Percentiles rank a stretch among this genome's conserved stretches.
Evolutionary conservation across 2,329 filamentous ascomycete species (phyloP).

Genomic region (Cryphonectria radicalis): DNA sequence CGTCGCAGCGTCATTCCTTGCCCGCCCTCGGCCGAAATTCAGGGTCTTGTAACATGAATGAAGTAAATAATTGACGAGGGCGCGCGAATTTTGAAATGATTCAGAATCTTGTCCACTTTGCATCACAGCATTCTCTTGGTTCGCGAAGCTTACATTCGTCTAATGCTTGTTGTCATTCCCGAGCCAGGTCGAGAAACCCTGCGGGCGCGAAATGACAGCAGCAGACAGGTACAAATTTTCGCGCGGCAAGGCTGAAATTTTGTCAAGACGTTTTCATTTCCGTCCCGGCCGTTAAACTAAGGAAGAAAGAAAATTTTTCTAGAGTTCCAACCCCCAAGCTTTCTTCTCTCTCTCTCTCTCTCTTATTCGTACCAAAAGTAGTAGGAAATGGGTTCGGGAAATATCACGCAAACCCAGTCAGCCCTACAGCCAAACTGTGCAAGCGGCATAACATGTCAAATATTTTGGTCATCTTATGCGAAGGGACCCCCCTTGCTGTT

Average conservation of each 20-base stretch:
- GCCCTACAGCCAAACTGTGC: conserved; percentile 2
- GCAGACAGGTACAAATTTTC: not conserved
- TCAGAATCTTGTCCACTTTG: not conserved
- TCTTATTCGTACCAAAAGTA: not conserved
- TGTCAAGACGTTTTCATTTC: conserved; percentile 7
- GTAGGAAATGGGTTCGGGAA: not conserved
- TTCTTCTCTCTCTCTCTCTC: not conserved
- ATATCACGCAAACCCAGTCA: conserved; percentile 5
- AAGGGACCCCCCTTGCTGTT: not conserved
- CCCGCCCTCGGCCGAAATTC: conserved; percentile 7
- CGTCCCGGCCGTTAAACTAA: not conserved
- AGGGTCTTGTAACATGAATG: conserved; percentile 4
- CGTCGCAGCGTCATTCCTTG: conserved; percentile 13
- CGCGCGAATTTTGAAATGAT: not conserved
- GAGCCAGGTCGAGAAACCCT: conserved; percentile 9
- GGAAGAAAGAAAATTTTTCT: not conserved
- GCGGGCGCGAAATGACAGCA: conserved; percentile 8
- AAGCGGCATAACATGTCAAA: not conserved
- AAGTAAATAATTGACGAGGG: not conserved
- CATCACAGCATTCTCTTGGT: not conserved
- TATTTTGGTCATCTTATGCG: not conserved
- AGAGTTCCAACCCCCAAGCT: not conserved
- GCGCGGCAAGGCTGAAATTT: not conserved
- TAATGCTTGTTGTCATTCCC: not conserved
- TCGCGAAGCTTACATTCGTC: not conserved